Evolutionary conservation across 495 filamentous ascomycete species (phyloP), one percentile per base, ranked within the genome.

Genomic region (Aspergillus bridgeri): DNA sequence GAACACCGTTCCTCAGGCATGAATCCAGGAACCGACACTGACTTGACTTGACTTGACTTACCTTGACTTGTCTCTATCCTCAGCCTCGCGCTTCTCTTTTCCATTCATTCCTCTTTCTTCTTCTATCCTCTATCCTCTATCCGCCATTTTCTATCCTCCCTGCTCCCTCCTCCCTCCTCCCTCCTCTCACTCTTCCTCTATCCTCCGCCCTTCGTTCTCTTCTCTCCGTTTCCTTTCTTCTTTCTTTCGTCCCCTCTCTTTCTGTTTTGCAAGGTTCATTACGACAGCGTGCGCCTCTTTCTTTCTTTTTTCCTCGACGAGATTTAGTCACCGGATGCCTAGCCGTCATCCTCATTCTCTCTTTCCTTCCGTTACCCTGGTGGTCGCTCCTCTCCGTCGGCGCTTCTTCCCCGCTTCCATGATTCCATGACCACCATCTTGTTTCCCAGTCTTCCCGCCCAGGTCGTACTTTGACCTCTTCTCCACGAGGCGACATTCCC

Each of bases 391-490:
- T 60, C 58, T 62, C 50, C 52, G 55, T 61, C 51, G 56, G 56
- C 57, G 52, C 60, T 56, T 61, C 45, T 63, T 60, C 71, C 72
- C 72, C 74, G 75, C 72, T 72, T 74, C 73, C 64, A 79, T 79
- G 74, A 72, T 63, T 66, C 58, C 64, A 66, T 66, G 64, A 66
- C 58, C 61, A 53, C 62, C 70, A 58, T 66, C 64, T 64, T 61
- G 53, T 64, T 59, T 46, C 54, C 54, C 56, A 42, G 54, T 59
- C 59, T 62, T 67, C 58, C 67, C 65, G 63, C 63, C 69, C 65
- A 63, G 67, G 70, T 73, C 70, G 67, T 73, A 75, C 72, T 69
- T 67, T 73, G 69, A 75, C 67, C 61, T 61, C 65, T 61, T 65
- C 59, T 58, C 63, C 63, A 59, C 65, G 61, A 60, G 63, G 67